Percentiles rank a stretch among this genome's conserved stretches.
Evolutionary conservation across 1,284 basidiomycete genomes (phyloP).

Genomic region (Tilletia horrida): DNA sequence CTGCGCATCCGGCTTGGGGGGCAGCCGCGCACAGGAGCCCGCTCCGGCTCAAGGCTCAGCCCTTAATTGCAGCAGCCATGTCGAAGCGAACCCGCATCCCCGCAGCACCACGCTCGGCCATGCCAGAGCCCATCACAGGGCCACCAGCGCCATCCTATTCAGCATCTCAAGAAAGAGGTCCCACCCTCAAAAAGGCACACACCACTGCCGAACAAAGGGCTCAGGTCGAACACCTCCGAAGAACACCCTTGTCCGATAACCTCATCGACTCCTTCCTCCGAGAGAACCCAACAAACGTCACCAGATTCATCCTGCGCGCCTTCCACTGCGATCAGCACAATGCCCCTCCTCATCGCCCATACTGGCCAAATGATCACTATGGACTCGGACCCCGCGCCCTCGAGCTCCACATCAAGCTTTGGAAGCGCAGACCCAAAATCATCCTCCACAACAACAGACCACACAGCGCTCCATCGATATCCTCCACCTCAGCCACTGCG

Average conservation of each 20-base stretch:
- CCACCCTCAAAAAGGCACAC: not conserved
- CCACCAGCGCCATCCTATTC: not conserved
- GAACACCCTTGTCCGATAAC: not conserved
- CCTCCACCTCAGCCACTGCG: no score
- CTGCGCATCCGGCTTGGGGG: no score
- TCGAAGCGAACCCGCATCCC: not conserved
- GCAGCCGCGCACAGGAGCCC: no score
- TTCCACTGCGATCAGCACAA: not conserved
- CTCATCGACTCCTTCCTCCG: not conserved
- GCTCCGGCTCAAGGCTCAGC: not conserved
- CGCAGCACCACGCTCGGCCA: slow-evolving; percentile 10
- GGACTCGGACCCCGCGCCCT: not conserved
- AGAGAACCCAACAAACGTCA: not conserved
- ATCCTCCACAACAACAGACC: no score
- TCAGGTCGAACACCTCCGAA: not conserved
- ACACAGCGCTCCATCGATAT: no score
- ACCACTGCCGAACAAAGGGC: not conserved
- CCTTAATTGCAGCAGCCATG: not conserved
- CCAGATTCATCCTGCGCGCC: not conserved
- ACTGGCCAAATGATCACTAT: not conserved
- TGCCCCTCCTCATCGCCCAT: slow-evolving; percentile 1
- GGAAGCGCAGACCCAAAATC: not conserved
- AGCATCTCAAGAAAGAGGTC: no score
- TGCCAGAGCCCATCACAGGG: not conserved
- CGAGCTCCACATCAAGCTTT: not conserved